Evolutionary conservation across 1,139 yeast genomes (phyloP).

Genomic region (Geotrichum aggregatum): DNA sequence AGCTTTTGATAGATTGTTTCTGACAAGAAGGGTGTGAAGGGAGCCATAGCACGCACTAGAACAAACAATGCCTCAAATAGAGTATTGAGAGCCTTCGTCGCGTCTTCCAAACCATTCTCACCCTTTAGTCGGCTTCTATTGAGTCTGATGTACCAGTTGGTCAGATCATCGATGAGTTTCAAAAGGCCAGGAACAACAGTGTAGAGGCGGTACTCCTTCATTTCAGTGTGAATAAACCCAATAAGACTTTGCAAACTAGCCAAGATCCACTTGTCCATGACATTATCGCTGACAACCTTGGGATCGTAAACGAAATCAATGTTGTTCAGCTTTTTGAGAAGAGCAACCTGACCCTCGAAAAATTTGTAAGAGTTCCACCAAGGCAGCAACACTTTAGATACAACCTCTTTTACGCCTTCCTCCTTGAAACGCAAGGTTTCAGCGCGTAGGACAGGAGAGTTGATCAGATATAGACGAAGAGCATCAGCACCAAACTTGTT

Average conservation of each 20-base stretch:
- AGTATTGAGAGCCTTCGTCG: constrained; percentile 81
- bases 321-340: constrained; percentile 70
- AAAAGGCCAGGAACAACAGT: constrained; percentile 93
- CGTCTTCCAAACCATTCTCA: constrained; percentile 77
- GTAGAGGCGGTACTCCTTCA: constrained; percentile 83
- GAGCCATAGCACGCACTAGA: constrained; percentile 94
- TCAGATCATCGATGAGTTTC: constrained; percentile 83
- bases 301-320: constrained; percentile 72
- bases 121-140: constrained; percentile 98
- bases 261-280: constrained; percentile 95
- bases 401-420: constrained; percentile 97
- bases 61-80: constrained; percentile 85
- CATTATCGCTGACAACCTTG: constrained; percentile 61
- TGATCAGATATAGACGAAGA: constrained; percentile 86
- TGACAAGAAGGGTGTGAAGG: constrained; percentile 94
- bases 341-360: constrained; percentile 88
- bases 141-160: constrained; percentile 98
- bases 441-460: constrained; percentile 95
- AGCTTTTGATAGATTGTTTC: constrained; percentile 83
- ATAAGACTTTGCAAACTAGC: constrained; percentile 92
- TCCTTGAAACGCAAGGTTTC: constrained; percentile 95
- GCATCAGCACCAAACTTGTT: constrained; percentile 97
- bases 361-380: constrained; percentile 98
- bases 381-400: constrained; percentile 89
- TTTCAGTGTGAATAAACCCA: constrained; percentile 79